Evolutionary conservation across 2,329 filamentous ascomycete genomes (phyloP), one percentile per base, ranked within the genome.

Genomic region (Gaeumannomyces sp.): DNA sequence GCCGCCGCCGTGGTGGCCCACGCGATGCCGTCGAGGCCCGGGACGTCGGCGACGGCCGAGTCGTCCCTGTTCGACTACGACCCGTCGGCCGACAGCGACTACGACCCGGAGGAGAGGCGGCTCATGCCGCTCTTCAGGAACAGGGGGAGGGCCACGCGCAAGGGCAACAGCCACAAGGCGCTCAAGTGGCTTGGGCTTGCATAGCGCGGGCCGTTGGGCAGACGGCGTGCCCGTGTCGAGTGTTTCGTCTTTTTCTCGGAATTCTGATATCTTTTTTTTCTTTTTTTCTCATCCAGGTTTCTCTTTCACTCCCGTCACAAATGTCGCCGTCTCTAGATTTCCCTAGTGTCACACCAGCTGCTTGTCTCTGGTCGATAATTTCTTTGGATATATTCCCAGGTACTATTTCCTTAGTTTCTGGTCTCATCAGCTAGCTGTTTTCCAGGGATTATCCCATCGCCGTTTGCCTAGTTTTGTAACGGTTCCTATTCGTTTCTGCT

Each of bases 111-210:
- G 65, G 81, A 83, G 71, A 77, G 80, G 38, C 76, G 81, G 57
- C 77, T 85, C 38, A 83, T 85, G 80, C 83, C 83, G 4, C 75
- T 83, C 29, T 80, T 79, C 53, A 71, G 79, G 70, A 66, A 67
- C 19, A 0, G 62, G 33, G 61, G 65, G 38, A 38, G 64, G n/a
- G 64, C 63, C 1, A 60, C 65, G 59, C 66, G 28, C 73, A 73
- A 64, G 62, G 63, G 2, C 31, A 80, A 78, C 65, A 82, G 76
- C 62, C 76, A 78, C 10, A 85, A 85, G 71, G 83, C 83, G 8
- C 76, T 84, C 63, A 84, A 82, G 71, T 84, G 83, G 70, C 74
- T 85, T 1, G 82, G 82, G 0, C 72, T 84, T 59, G 77, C 78
- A 31, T 62, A 25, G 50, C 19, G 13, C n/a, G 25, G 27, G 6